Percentiles rank a stretch among this genome's conserved stretches.
phyloP scores from a whole-genome alignment of 2,329 filamentous ascomycete species.

The Sporothrix dimorphospora region DNA sequence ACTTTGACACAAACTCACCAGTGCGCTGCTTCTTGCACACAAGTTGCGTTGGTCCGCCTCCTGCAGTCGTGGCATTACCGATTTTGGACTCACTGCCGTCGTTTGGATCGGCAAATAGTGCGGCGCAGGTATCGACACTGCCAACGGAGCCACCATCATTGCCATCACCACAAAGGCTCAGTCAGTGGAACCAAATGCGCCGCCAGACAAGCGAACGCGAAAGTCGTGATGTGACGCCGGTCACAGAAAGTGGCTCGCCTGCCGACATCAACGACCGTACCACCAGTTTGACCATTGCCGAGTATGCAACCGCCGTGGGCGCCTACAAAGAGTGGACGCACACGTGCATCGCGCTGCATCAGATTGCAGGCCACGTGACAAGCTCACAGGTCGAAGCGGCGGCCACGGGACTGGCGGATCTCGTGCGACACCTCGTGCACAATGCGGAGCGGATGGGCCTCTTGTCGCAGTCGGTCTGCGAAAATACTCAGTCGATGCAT shows the following conservation, averaged over 20 bases:
- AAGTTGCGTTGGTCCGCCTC: background rate
- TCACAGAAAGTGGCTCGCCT: background rate
- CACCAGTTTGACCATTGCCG: background rate
- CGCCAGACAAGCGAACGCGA: background rate
- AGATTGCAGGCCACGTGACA: background rate
- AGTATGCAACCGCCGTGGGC: background rate
- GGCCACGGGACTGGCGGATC: background rate
- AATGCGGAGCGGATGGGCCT: background rate
- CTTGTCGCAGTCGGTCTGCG: background rate
- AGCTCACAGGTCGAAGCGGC: background rate
- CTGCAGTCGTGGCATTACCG: background rate
- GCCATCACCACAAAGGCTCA: background rate
- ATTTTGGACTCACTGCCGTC: background rate
- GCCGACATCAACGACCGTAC: background rate
- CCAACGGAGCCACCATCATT: background rate
- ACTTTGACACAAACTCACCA: background rate
- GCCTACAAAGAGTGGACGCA: background rate
- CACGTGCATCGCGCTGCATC: background rate
- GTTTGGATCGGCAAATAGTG: background rate
- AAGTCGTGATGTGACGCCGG: background rate
- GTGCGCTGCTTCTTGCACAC: slow-evolving; percentile 1
- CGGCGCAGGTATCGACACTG: background rate
- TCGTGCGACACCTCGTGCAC: background rate
- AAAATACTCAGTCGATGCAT: background rate
- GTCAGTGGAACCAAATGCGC: background rate